A percentile compares a stretch with the other conserved stretches of the same genome.
Evolutionary conservation across 2,329 filamentous ascomycete species (phyloP).

Genomic region (Pleomassaria siparia): DNA sequence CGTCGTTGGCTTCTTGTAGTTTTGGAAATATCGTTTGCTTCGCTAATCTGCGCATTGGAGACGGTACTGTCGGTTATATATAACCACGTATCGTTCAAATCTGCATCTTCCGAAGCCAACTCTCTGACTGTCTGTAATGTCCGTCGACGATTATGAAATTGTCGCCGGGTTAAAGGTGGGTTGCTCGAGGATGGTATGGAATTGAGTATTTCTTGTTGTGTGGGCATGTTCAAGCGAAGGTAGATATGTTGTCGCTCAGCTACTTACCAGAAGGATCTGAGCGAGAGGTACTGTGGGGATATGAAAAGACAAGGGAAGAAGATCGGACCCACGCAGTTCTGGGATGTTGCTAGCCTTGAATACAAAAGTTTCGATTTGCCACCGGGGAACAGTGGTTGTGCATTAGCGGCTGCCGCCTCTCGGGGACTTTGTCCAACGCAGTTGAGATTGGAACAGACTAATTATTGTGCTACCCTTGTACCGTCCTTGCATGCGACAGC

Average conservation of each 20-base stretch:
- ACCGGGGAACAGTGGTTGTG: background rate
- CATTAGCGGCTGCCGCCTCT: slow-evolving; percentile 1
- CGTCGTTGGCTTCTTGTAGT: slow-evolving; percentile 10
- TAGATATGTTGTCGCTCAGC: background rate
- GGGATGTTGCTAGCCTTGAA: slow-evolving; percentile 4
- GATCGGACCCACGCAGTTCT: background rate
- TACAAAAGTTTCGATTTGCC: background rate
- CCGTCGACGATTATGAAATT: slow-evolving; percentile 23
- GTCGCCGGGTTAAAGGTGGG: background rate
- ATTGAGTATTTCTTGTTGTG: slow-evolving; percentile 4
- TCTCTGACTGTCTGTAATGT: slow-evolving; percentile 35
- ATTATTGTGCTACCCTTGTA: slow-evolving; percentile 3
- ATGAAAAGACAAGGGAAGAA: background rate
- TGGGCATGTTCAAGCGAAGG: slow-evolving; percentile 2
- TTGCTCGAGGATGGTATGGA: background rate
- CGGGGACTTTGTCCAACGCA: background rate
- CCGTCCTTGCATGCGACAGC: slow-evolving; percentile 5
- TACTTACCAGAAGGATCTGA: background rate
- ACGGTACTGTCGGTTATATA: background rate
- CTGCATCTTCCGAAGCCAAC: slow-evolving; percentile 12
- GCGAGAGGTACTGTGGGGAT: background rate
- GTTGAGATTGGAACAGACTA: slow-evolving; percentile 1
- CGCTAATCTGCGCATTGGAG: background rate
- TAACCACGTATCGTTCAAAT: background rate
- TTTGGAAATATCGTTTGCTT: background rate